Percentiles rank a stretch among this genome's conserved stretches.
Evolutionary conservation across 768 basidiomycete genomes (phyloP).

Genomic region (Lentinula sp.): DNA sequence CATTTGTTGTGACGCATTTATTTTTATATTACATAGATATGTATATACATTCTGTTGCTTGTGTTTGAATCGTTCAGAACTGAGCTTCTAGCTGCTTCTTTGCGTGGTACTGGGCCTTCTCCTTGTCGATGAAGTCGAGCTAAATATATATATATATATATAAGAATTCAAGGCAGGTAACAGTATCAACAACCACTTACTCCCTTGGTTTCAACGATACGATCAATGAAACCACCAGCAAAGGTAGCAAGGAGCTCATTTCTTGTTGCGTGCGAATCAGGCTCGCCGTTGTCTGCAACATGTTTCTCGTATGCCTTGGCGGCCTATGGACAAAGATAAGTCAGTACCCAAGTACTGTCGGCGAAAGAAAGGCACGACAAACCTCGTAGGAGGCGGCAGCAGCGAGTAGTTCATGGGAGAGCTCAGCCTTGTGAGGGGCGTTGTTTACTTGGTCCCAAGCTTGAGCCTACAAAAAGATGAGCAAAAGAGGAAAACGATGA

Average conservation of each 20-base stretch:
- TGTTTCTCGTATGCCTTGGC: slow-evolving; percentile 47
- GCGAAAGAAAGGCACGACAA: neutral
- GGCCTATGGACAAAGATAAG: slow-evolving; percentile 23
- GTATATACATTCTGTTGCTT: neutral
- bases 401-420: slow-evolving; percentile 50
- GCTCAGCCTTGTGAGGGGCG: slow-evolving; percentile 37
- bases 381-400: slow-evolving; percentile 52
- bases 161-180: neutral
- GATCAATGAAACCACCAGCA: slow-evolving; percentile 27
- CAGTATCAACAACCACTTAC: slow-evolving; percentile 19
- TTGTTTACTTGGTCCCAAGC: slow-evolving; percentile 19
- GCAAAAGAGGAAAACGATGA: neutral
- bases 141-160: slow-evolving; percentile 3
- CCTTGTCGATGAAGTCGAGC: slow-evolving; percentile 39
- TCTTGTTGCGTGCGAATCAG: slow-evolving; percentile 34
- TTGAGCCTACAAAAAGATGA: slow-evolving; percentile 9
- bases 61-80: neutral
- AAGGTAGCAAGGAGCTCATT: slow-evolving; percentile 45
- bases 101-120: slow-evolving; percentile 36
- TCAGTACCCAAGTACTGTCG: neutral
- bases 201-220: slow-evolving; percentile 44
- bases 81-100: neutral
- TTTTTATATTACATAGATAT: neutral
- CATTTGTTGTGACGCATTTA: neutral
- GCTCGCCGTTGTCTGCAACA: slow-evolving; percentile 33